Percentiles rank a stretch among this genome's conserved stretches.
These are phyloP conservation scores for Vitis amurensis DNA, from an alignment of 164 flowering plant species.

Conservation along the genomic window DNA sequence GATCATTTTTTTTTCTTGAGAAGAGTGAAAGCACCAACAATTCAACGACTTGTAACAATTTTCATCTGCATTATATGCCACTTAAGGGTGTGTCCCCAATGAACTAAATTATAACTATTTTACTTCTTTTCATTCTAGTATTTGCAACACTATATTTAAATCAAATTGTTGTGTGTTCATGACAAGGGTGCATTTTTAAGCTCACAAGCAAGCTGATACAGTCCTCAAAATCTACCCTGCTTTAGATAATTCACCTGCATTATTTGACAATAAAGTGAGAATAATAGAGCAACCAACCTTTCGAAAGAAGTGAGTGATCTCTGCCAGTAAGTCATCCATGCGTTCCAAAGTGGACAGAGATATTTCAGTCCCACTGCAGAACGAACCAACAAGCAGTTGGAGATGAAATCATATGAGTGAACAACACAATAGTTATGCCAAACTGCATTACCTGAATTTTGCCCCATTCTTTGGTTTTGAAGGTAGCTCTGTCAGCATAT, in stretches of 20 bases:
- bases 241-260: not conserved
- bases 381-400: conserved; percentile 2
- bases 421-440: not conserved
- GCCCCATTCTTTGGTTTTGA: conserved; percentile 54
- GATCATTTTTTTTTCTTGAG: too few relatives aligned
- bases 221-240: too few relatives aligned
- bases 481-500: conserved; percentile 51
- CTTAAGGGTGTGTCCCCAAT: not conserved
- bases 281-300: conserved; percentile 40
- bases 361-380: conserved; percentile 71
- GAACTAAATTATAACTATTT: not conserved
- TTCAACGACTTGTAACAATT: too few relatives aligned
- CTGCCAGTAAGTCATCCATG: conserved; percentile 32
- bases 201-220: conserved; percentile 1
- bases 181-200: not conserved
- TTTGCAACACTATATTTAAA: not conserved
- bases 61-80: not conserved
- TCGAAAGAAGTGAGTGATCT: conserved; percentile 38
- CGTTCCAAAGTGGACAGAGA: conserved; percentile 36
- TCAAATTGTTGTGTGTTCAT: not conserved
- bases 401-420: conserved; percentile 1
- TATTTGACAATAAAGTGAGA: not conserved
- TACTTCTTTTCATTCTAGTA: not conserved
- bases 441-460: conserved; percentile 55
- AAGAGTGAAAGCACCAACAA: too few relatives aligned